phyloP scores from a whole-genome alignment of 164 flowering plant species.

The Umbilicus rupestris region DNA sequence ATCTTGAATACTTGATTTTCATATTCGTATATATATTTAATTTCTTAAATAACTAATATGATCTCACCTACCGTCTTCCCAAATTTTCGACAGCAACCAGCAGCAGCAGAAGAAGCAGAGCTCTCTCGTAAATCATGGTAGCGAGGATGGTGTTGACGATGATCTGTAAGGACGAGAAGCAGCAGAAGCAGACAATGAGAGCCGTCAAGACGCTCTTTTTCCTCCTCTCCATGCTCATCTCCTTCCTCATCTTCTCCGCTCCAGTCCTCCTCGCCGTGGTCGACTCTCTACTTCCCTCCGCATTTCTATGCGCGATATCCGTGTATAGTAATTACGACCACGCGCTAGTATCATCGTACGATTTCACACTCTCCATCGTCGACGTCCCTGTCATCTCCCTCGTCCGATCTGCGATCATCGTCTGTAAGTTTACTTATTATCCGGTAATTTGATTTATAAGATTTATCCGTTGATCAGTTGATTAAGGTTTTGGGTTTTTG shows the following conservation, averaged over 20 bases:
- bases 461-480: too few relatives aligned
- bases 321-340: conserved; percentile 27
- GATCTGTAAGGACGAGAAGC: conserved; percentile 28
- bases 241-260: conserved; percentile 78
- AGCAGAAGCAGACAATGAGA: conserved; percentile 30
- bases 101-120: too few relatives aligned
- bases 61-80: too few relatives aligned
- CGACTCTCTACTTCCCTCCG: conserved; percentile 63
- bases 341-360: conserved; percentile 39
- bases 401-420: conserved; percentile 52
- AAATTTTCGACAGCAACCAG: too few relatives aligned
- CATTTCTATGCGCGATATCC: conserved; percentile 47
- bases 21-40: too few relatives aligned
- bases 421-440: conserved; percentile 39
- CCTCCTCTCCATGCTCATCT: conserved; percentile 58
- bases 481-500: neutral
- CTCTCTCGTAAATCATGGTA: too few relatives aligned
- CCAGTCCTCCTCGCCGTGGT: conserved; percentile 58
- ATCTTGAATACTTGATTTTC: too few relatives aligned
- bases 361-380: conserved; percentile 58
- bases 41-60: too few relatives aligned
- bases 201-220: conserved; percentile 64
- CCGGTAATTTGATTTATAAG: too few relatives aligned
- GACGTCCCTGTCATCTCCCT: conserved; percentile 81
- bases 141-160: neutral